These are phyloP conservation scores for Chenopodium quinoa DNA, from an alignment of 148 eudicot genomes.

Conservation along the genomic window DNA sequence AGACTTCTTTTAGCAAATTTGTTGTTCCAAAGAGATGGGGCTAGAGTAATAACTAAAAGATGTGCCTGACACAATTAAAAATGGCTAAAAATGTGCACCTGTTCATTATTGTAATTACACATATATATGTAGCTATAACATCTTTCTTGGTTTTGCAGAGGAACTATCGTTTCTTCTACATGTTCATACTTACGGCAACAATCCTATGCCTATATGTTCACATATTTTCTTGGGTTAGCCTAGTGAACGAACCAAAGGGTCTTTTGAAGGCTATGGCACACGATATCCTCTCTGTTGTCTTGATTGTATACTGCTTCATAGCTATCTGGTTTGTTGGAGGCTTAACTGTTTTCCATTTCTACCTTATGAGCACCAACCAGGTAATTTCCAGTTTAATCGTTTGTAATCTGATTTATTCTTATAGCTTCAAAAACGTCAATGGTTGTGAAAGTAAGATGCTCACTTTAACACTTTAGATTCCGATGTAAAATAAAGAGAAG, in stretches of 20 bases:
- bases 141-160: constrained; percentile 57
- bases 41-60: neutral
- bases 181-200: constrained; percentile 76
- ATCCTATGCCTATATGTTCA: constrained; percentile 78
- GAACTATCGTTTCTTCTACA: constrained; percentile 77
- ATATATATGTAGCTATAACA: neutral
- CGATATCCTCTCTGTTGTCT: constrained; percentile 58
- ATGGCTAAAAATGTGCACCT: neutral
- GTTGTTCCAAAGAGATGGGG: neutral
- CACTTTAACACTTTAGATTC: neutral
- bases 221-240: constrained; percentile 62
- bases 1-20: neutral
- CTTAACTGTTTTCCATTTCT: constrained; percentile 71
- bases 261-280: constrained; percentile 54
- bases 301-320: constrained; percentile 76
- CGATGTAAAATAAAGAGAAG: neutral
- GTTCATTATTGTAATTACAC: neutral
- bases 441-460: neutral
- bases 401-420: neutral
- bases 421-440: neutral
- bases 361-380: constrained; percentile 85
- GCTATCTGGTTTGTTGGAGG: constrained; percentile 95
- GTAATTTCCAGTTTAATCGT: constrained; percentile 32
- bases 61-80: neutral
- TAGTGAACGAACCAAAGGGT: constrained; percentile 34